Evolutionary conservation across 495 filamentous ascomycete species (phyloP), one percentile per base, ranked within the genome.

Genomic region (Penicillium soppii): DNA sequence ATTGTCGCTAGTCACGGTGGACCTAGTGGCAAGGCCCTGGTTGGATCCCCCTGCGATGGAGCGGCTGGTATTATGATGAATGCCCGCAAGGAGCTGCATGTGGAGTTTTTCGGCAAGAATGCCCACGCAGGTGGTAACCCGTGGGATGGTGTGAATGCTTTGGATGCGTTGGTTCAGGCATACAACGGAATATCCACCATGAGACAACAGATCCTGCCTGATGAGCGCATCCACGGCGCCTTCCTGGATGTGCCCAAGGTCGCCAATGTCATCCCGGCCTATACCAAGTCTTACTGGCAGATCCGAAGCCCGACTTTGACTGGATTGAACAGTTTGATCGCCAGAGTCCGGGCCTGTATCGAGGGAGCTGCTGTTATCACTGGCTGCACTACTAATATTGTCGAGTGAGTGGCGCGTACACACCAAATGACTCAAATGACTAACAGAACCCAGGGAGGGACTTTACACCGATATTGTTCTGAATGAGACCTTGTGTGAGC

Each of bases 181-280:
- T 89, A 87, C 61, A 86, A 84, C 54, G 76, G 76, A 38, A 64
- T 87, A 4, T 72, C 80, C 0, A 77, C 82, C 1, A 71, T 88
- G 3, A 75, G 85, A 5, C 83, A 87, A 57, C 84, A 87, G 62
- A 77, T 82, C 4, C 73, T 80, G 66, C 80, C 83, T 0, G 74
- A 77, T 20, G 78, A 87, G 50, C 70, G 84, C 1, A 78, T 87
- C 13, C 77, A 83, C 43, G 71, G 78, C 21, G 70, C 78, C 23
- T 85, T 88, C 36, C 75, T 77, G 4, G 70, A 84, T 44, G 81
- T 80, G 0, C 84, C 84, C 0, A 69, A 74, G 15, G 74, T 80
- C 4, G 74, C 82, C 7, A 87, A 89, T 57, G 71, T 86, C 37
- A 84, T 87, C 35, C 83, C 83, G 20, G 74, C 72, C 0, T 75